Percentiles rank a stretch among this genome's conserved stretches.
phyloP scores from a whole-genome alignment of 805 yeast species.

The Candida verbasci region DNA sequence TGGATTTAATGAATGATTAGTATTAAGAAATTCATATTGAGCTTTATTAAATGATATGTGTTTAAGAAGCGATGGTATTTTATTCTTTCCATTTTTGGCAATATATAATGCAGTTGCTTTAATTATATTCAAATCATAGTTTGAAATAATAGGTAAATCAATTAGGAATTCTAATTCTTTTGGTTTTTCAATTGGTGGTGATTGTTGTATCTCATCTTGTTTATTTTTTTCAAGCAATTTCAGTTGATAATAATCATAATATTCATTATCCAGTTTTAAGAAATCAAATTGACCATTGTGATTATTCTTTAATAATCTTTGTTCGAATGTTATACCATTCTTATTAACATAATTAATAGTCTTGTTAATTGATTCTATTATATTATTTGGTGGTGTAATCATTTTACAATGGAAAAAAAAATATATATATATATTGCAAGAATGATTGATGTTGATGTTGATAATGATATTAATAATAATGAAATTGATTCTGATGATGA shows the following conservation, averaged over 20 bases:
- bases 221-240: conserved; percentile 20
- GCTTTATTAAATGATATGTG: conserved; percentile 40
- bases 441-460: background rate
- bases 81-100: conserved; percentile 53
- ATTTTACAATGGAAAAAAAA: conserved; percentile 4
- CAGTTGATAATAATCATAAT: conserved; percentile 54
- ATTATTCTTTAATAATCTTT: conserved; percentile 46
- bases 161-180: conserved; percentile 20
- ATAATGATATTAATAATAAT: too few species aligned
- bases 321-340: conserved; percentile 67
- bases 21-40: conserved; percentile 66
- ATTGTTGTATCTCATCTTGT: conserved; percentile 7
- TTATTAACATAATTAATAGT: conserved; percentile 67
- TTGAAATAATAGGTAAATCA: conserved; percentile 42
- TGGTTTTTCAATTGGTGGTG: conserved; percentile 12
- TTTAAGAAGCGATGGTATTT: conserved; percentile 25
- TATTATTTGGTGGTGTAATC: conserved; percentile 47
- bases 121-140: conserved; percentile 62
- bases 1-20: conserved; percentile 55
- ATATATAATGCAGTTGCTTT: conserved; percentile 68
- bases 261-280: conserved; percentile 49
- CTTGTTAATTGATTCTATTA: conserved; percentile 55
- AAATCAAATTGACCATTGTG: conserved; percentile 60
- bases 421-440: too few species aligned
- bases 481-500: conserved; percentile 4